Base-by-base conservation (phyloP, 192 early-diverging fungal genomes). In the Umbelopsis ramanniana region DNA sequence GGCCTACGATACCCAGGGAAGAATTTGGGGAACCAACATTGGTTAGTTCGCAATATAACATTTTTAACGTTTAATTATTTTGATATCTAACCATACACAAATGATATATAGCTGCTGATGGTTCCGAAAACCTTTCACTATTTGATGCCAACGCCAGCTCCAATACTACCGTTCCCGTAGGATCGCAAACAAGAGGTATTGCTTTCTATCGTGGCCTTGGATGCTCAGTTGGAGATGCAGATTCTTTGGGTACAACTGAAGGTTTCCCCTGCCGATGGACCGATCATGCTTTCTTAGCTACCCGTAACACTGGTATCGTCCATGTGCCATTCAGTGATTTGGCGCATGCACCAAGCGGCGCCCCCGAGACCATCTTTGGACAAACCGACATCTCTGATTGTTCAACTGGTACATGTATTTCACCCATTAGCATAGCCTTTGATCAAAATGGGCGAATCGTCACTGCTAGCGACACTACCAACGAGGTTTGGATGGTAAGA, bases 261-360 rank as follows among this genome's bases (percentile, higher is more conserved):
- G 77, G 77, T 12, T 38, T 79, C 21, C 77, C 77, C 19, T 79
- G 77, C 66, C 71, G 57, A 43, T 79, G 77, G 77, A 79, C 77
- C 11, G 73, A 79, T 57, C 74, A 73, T 10, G 73, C 77, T 37
- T 54, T 79, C 15, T 45, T 79, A 15, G 73, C 77, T 10, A 3
- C 35, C 7, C n/a, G 15, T 11, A 70, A 70, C 2, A 69, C 74
- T 60, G 74, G 52, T 48, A 70, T 79, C 7, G 52, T 74, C 21
- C 70, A 70, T 24, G 52, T 79, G 33, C 73, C 69, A 26, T 74
- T 72, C 45, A 69, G 74, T 35, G 77, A 79, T 68, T 53, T 79
- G 9, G 77, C 66, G 6, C 77, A 79, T 24, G 24, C 66, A 21
- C 73, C 77, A n/a, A 60, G 60, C 19, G 71, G 69, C 50, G 73